Conservation (phyloP, 2,329 filamentous ascomycete species). For the Beauveria rudraprayagi region DNA sequence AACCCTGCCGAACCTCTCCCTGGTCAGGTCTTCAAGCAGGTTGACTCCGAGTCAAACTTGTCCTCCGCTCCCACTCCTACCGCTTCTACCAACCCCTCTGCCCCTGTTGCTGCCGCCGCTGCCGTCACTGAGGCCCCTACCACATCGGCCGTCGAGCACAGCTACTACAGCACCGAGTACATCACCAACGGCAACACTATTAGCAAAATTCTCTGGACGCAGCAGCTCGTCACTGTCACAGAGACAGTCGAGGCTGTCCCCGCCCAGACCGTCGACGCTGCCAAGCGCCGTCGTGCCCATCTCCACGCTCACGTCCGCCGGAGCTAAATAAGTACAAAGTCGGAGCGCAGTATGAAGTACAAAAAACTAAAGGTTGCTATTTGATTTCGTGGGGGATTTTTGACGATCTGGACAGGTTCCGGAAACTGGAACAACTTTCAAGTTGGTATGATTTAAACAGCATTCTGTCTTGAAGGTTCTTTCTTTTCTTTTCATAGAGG, state of each 20-base stretch:
- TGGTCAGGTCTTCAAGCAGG: constrained; percentile 36
- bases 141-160: constrained; percentile 14
- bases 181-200: constrained; percentile 42
- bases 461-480: constrained; percentile 25
- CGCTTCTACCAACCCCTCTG: constrained; percentile 13
- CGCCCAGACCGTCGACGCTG: constrained; percentile 29
- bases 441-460: constrained; percentile 25
- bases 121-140: constrained; percentile 27
- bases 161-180: constrained; percentile 42
- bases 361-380: constrained; percentile 13
- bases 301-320: constrained; percentile 32
- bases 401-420: constrained; percentile 29
- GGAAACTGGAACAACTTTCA: constrained; percentile 20
- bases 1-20: constrained; percentile 28
- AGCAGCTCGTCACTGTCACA: constrained; percentile 47
- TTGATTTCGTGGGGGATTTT: constrained; percentile 15
- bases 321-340: constrained; percentile 12
- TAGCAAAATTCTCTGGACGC: constrained; percentile 49
- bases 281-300: constrained; percentile 22
- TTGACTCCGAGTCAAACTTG: constrained; percentile 11
- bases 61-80: constrained; percentile 13
- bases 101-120: constrained; percentile 12
- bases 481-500: constrained; percentile 24
- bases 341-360: constrained; percentile 7
- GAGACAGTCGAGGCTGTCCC: constrained; percentile 26